Evolutionary conservation across 1,284 basidiomycete genomes (phyloP).

Genomic region (Xerocomus minutiporus): DNA sequence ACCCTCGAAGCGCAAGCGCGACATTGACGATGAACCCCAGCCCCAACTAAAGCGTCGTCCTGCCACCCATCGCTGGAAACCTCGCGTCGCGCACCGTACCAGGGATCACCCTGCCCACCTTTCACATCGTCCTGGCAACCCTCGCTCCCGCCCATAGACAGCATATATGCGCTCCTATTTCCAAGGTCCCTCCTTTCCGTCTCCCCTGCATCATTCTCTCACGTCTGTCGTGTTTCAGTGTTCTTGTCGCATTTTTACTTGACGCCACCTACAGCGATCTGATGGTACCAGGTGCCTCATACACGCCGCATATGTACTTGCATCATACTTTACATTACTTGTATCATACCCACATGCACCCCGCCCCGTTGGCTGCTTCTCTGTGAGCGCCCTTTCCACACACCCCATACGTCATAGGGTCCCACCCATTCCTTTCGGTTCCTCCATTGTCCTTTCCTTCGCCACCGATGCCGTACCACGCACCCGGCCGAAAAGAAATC

Average conservation of each 20-base stretch:
- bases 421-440: neutral
- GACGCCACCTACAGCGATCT: slow-evolving; percentile 9
- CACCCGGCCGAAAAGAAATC: slow-evolving; percentile 17
- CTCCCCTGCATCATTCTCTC: slow-evolving; percentile 13
- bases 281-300: slow-evolving; percentile 9
- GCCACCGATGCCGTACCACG: slow-evolving; percentile 13
- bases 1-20: slow-evolving; percentile 49
- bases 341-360: slow-evolving; percentile 27
- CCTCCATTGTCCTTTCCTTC: slow-evolving; percentile 11
- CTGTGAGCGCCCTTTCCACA: slow-evolving; percentile 6
- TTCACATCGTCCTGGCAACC: slow-evolving; percentile 18
- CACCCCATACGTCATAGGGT: slow-evolving; percentile 27
- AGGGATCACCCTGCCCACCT: slow-evolving; percentile 1
- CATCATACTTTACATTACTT: slow-evolving; percentile 24
- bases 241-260: slow-evolving; percentile 8
- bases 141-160: slow-evolving; percentile 17
- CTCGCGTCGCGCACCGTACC: slow-evolving; percentile 16
- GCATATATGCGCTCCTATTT: slow-evolving; percentile 7
- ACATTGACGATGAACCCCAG: slow-evolving; percentile 24
- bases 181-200: slow-evolving; percentile 8
- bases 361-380: neutral
- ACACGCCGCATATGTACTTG: slow-evolving; percentile 27
- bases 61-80: slow-evolving; percentile 15
- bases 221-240: slow-evolving; percentile 14
- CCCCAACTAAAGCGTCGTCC: slow-evolving; percentile 26